Conservation (phyloP, 2,329 filamentous ascomycete species). For the Alternaria metachromatica region DNA sequence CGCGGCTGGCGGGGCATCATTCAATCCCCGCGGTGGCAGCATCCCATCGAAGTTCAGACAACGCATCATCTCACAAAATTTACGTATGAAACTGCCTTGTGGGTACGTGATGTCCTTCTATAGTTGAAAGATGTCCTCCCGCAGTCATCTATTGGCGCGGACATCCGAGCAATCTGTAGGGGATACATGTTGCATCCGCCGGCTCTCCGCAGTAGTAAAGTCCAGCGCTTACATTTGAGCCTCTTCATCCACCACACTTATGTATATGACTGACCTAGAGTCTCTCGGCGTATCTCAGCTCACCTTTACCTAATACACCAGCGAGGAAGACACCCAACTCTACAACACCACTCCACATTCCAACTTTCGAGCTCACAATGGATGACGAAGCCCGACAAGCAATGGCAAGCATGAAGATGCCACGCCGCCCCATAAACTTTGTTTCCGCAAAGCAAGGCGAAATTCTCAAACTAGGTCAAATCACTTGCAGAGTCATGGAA, state of each 20-base stretch:
- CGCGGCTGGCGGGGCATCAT: constrained; percentile 9
- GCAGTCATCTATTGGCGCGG: not conserved
- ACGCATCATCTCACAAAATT: not conserved
- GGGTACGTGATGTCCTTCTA: not conserved
- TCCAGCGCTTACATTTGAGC: constrained; percentile 6
- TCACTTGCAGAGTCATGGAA: constrained; percentile 60
- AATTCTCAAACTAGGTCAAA: constrained; percentile 57
- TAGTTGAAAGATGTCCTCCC: not conserved
- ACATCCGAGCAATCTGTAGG: not conserved
- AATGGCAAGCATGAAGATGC: constrained; percentile 47
- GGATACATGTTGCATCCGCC: not conserved
- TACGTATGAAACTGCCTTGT: not conserved
- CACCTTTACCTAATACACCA: not conserved
- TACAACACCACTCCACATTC: not conserved
- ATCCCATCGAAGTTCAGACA: not conserved
- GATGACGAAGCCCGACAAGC: constrained; percentile 46
- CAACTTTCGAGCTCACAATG: constrained; percentile 25
- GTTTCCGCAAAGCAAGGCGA: constrained; percentile 58
- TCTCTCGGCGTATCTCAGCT: not conserved
- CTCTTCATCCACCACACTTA: not conserved
- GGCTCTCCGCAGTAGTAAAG: constrained; percentile 35
- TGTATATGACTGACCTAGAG: not conserved
- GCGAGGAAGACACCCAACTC: not conserved
- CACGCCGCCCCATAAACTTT: constrained; percentile 55
- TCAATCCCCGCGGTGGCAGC: not conserved